These are phyloP conservation scores for Saccharata proteae DNA, from an alignment of 2,329 filamentous ascomycete genomes.

Conservation along the genomic window DNA sequence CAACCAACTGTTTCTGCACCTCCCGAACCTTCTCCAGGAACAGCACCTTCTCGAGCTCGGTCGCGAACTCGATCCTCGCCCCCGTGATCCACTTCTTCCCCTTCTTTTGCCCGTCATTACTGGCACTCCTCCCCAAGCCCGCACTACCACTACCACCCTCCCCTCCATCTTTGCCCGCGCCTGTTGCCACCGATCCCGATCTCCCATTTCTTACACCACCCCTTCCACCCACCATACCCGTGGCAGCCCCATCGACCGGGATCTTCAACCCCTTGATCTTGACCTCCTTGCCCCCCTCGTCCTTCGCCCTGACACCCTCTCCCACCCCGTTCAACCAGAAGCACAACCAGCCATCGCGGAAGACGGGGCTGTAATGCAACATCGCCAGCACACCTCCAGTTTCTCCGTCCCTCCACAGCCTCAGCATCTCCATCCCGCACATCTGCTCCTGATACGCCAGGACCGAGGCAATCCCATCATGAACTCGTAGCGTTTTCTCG, in stretches of 20 bases:
- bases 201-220: too few species aligned
- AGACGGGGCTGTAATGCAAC: conserved; percentile 32
- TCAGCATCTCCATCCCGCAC: conserved; percentile 35
- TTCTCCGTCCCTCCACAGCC: conserved; percentile 34
- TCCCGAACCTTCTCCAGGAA: conserved; percentile 28
- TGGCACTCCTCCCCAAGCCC: too few species aligned
- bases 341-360: conserved; percentile 30
- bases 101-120: conserved; percentile 13
- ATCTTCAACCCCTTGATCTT: conserved; percentile 32
- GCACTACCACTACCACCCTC: conserved; percentile 7
- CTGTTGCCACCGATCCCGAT: too few species aligned
- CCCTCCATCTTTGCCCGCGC: conserved; percentile 15
- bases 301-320: conserved; percentile 27
- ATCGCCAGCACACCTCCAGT: conserved; percentile 30
- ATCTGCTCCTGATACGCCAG: conserved; percentile 37
- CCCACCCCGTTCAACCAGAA: conserved; percentile 32
- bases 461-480: conserved; percentile 28
- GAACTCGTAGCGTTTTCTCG: conserved; percentile 31
- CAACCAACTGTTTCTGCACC: conserved; percentile 25
- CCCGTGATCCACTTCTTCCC: conserved; percentile 29
- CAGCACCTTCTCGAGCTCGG: conserved; percentile 26
- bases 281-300: conserved; percentile 25
- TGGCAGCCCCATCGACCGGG: conserved; percentile 14
- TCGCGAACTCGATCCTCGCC: conserved; percentile 32
- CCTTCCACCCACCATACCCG: neutral